Percentiles rank a stretch among this genome's conserved stretches.
These are phyloP conservation scores for Zoysia japonica DNA, from an alignment of 176 grass and related monocot species.

Conservation along the genomic window DNA sequence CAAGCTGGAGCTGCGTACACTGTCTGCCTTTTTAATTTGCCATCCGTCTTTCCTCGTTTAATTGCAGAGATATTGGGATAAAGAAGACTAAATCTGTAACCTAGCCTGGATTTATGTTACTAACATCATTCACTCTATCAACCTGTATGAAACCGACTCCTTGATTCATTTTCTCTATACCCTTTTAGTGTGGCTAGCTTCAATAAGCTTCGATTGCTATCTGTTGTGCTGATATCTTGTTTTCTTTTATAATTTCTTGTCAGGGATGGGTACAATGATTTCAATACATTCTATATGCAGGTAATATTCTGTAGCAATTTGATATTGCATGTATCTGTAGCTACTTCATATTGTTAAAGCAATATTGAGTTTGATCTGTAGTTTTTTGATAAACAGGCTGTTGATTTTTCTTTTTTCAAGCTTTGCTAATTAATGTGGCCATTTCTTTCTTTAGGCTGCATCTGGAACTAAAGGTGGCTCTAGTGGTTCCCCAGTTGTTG, in stretches of 20 bases:
- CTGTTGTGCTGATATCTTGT: slow-evolving; percentile 36
- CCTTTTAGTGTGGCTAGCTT: slow-evolving; percentile 9
- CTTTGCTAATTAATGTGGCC: neutral
- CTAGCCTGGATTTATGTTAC: neutral
- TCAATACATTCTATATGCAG: slow-evolving; percentile 99
- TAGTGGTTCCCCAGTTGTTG: slow-evolving; percentile 95
- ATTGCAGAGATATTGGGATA: neutral
- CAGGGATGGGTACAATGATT: slow-evolving; percentile 99
- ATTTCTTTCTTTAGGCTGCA: slow-evolving; percentile 74
- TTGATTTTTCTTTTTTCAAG: too few relatives aligned
- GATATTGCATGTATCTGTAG: slow-evolving; percentile 19
- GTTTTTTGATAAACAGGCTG: slow-evolving; percentile 2
- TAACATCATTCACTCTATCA: neutral
- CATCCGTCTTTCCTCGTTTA: too few relatives aligned
- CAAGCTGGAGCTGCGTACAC: too few relatives aligned
- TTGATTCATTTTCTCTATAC: neutral
- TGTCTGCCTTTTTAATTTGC: too few relatives aligned
- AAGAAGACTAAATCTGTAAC: neutral
- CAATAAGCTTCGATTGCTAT: neutral
- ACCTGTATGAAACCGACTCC: neutral
- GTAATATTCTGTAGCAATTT: slow-evolving; percentile 45
- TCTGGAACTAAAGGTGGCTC: slow-evolving; percentile 99
- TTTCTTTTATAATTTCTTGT: slow-evolving; percentile 36
- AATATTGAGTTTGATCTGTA: slow-evolving; percentile 20
- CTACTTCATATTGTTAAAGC: slow-evolving; percentile 2